Evolutionary conservation across 2,329 filamentous ascomycete species (phyloP).

Genomic region (Aspergillus texensis): DNA sequence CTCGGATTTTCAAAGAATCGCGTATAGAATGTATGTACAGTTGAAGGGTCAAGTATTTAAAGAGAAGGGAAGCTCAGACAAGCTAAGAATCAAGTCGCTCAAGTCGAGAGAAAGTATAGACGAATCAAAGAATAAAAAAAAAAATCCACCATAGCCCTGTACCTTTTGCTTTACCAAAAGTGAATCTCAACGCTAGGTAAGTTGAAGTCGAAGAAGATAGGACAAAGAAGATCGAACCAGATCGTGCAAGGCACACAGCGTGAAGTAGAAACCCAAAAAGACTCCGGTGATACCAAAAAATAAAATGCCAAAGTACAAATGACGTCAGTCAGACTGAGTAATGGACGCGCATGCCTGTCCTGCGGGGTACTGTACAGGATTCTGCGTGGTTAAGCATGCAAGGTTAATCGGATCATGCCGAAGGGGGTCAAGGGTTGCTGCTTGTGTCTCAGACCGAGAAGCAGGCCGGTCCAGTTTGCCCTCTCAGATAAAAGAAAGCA

Average conservation of each 20-base stretch:
- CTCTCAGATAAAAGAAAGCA: constrained; percentile 9
- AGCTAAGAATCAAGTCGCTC: constrained; percentile 2
- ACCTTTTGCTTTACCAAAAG: neutral
- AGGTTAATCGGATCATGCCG: neutral
- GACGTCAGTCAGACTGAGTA: constrained; percentile 1
- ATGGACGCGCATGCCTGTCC: neutral
- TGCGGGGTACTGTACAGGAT: neutral
- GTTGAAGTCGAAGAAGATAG: neutral
- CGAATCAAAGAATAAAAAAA: neutral
- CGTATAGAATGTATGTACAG: constrained; percentile 9
- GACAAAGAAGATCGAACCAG: neutral
- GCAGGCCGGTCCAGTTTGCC: neutral
- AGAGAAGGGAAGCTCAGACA: constrained; percentile 1
- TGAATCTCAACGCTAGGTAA: neutral
- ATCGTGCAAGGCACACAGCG: neutral
- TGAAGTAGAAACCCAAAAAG: neutral
- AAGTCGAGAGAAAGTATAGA: constrained; percentile 3
- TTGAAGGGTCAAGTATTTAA: constrained; percentile 1
- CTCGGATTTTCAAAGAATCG: neutral
- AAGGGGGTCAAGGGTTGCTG: neutral
- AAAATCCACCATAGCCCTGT: neutral
- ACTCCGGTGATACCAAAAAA: constrained; percentile 1
- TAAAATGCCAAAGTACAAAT: neutral
- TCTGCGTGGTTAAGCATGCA: neutral
- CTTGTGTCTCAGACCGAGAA: neutral